Base-by-base conservation (phyloP, 1,284 basidiomycete genomes). In the Cronartium ribicola region DNA sequence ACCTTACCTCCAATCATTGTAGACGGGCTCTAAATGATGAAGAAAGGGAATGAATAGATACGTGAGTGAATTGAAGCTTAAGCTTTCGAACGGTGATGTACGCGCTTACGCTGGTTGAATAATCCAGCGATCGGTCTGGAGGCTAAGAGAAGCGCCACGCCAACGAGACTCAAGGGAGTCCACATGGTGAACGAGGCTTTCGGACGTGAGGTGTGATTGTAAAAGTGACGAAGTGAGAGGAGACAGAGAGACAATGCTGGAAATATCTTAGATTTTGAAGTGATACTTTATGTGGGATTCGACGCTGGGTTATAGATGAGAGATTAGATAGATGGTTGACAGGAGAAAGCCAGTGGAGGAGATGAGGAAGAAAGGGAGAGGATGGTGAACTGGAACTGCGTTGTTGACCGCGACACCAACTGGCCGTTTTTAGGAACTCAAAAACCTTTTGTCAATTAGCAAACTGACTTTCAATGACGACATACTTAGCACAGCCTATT, bases 1-100 rank as follows among this genome's bases (percentile, higher is more conserved):
- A 22, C 20, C 55, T 61, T 57, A 51, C 70, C 70, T 73, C 70
- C 70, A 73, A 48, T 73, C 70, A 20, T 60, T 73, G 70, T 73
- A 73, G 41, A 63, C 36, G 37, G 70, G 70, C 57, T 73, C 70
- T 73, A 41, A 2, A 13, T 4, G 37, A 37, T 20, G 69, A 37
- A 17, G 14, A 40, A 65, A 44, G 62, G 43, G n/a, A 48, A 57
- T 63, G 7, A 65, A 55, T 20, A 48, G 29, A 48, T 43, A 7
- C 55, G 44, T 37, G 43, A n/a, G 0, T 39, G 5, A 51, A 55
- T 5, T 5, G 20, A 17, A 44, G 22, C n/a, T 13, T 44, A 48
- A 7, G 20, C 8, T 4, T 3, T 22, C 10, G 13, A 46, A 46
- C 59, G 44, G 7, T 55, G 17, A 55, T 55, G 17, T 20, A 20